Percentiles rank a stretch among this genome's conserved stretches.
Conservation (phyloP, 208 protist genomes). For the Zelonia costaricensis region DNA sequence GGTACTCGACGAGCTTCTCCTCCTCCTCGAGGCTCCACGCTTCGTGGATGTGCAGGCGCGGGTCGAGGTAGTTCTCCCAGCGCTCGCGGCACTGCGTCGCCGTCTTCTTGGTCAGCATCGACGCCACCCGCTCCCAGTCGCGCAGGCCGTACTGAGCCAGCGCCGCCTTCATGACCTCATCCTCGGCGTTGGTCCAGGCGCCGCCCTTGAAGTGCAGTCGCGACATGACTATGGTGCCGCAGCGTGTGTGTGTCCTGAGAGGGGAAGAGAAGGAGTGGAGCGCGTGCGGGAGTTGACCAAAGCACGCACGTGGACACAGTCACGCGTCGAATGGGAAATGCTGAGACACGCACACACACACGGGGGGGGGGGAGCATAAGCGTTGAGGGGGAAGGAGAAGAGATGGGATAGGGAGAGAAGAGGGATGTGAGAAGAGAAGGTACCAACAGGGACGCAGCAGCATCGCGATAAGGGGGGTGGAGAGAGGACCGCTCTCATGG, state of each 20-base stretch:
- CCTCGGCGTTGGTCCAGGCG: slow-evolving; percentile 99
- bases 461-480: background rate
- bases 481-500: background rate
- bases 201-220: slow-evolving; percentile 96
- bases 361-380: background rate
- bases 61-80: slow-evolving; percentile 99
- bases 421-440: background rate
- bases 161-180: slow-evolving; percentile 99
- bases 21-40: slow-evolving; percentile 99
- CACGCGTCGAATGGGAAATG: no score
- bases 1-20: slow-evolving; percentile 98
- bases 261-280: slow-evolving; percentile 3
- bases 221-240: slow-evolving; percentile 53
- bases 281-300: background rate
- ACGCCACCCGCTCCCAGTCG: slow-evolving; percentile 99
- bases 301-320: no score
- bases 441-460: background rate
- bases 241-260: background rate
- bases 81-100: slow-evolving; percentile 99
- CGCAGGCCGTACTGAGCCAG: slow-evolving; percentile 99
- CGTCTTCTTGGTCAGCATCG: slow-evolving; percentile 98
- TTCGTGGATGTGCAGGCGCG: slow-evolving; percentile 98
- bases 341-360: background rate
- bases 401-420: background rate
- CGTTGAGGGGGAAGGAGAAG: background rate